phyloP scores from a whole-genome alignment of 495 filamentous ascomycete species.

The Letharia lupina region DNA sequence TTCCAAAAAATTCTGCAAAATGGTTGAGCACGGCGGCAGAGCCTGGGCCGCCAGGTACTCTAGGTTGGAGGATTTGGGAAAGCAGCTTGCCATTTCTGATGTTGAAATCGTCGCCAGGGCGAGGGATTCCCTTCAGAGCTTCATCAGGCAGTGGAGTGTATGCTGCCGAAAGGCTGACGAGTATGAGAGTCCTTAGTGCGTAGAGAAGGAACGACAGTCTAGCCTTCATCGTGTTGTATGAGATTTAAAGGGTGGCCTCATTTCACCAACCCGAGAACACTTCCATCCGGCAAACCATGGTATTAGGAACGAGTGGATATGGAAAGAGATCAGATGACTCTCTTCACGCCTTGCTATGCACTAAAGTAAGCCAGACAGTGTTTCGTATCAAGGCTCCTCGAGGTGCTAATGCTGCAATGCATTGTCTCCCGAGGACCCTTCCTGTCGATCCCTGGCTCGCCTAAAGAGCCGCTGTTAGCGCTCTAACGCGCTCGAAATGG shows the following conservation, averaged over 20 bases:
- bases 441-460: constrained; percentile 1
- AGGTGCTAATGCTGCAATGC: background rate
- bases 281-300: background rate
- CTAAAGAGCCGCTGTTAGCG: constrained; percentile 1
- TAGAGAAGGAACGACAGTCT: background rate
- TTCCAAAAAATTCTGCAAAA: constrained; percentile 70
- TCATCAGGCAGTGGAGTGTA: constrained; percentile 69
- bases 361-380: background rate
- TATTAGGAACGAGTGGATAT: background rate
- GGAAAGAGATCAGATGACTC: background rate
- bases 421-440: background rate
- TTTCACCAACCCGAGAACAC: constrained; percentile 1
- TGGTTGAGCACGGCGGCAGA: constrained; percentile 68
- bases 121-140: constrained; percentile 57
- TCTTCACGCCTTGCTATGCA: background rate
- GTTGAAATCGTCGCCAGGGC: constrained; percentile 69
- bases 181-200: constrained; percentile 26
- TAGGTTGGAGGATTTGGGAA: constrained; percentile 81
- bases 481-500: background rate
- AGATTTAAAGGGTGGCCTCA: background rate
- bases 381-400: background rate
- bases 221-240: constrained; percentile 3
- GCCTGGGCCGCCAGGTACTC: constrained; percentile 78
- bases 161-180: constrained; percentile 38
- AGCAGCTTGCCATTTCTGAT: constrained; percentile 65